These are phyloP conservation scores for Talaromyces amestolkiae DNA, from an alignment of 2,329 filamentous ascomycete genomes.

Conservation along the genomic window DNA sequence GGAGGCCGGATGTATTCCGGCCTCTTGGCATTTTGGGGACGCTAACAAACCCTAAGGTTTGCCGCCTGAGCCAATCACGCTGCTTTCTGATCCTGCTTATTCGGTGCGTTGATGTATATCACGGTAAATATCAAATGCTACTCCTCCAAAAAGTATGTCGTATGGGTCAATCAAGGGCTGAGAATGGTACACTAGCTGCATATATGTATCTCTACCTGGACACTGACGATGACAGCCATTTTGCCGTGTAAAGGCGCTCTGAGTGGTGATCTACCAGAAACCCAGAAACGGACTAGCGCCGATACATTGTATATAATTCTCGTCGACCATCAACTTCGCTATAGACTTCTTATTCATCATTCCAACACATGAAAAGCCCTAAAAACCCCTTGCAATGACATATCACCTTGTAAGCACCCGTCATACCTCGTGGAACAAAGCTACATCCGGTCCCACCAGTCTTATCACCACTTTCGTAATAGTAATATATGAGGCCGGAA, in stretches of 20 bases:
- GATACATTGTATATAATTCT: slow-evolving; percentile 2
- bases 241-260: not conserved
- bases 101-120: not conserved
- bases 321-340: not conserved
- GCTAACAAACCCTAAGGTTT: slow-evolving; percentile 3
- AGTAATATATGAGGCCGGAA: slow-evolving; percentile 40
- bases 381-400: not conserved
- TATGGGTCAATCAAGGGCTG: not conserved
- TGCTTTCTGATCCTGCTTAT: slow-evolving; percentile 7
- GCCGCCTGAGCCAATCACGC: not conserved
- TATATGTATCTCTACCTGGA: no score
- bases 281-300: slow-evolving; percentile 15
- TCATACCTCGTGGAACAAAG: slow-evolving; percentile 27
- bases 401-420: slow-evolving; percentile 6
- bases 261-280: not conserved
- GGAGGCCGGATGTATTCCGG: slow-evolving; percentile 46
- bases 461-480: slow-evolving; percentile 16
- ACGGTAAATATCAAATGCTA: not conserved
- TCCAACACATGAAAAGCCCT: slow-evolving; percentile 3
- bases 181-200: not conserved
- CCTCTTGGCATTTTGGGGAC: slow-evolving; percentile 31
- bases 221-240: not conserved
- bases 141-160: no score
- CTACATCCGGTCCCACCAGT: slow-evolving; percentile 19
- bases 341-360: not conserved